Evolutionary conservation across 2,329 filamentous ascomycete genomes (phyloP), one percentile per base, ranked within the genome.

Genomic region (Trichophyton simii): DNA sequence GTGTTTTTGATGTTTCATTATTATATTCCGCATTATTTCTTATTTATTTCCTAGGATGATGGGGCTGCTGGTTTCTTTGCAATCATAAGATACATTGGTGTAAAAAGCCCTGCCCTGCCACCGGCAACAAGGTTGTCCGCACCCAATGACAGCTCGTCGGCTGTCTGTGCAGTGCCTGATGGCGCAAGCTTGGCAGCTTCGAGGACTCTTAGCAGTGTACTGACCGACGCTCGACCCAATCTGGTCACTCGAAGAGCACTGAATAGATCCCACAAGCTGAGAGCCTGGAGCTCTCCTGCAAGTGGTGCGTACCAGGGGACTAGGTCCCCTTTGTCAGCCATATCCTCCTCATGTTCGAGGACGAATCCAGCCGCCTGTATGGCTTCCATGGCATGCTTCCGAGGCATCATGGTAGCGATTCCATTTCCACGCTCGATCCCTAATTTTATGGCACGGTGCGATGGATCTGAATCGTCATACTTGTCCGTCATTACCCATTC

Each of bases 401-500:
- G 82, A 73, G 83, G 88, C 76, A 94, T 89, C 91, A 99, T 96
- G 80, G 96, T 96, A 70, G 90, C 91, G 73, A 99, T 97, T 68
- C 94, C 92, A 71, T 97, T 87, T 70, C 94, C 92, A 72, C 90
- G 86, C 80, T 99, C 94, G 66, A 99, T 99, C 65, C 88, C 91
- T n/a, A 96, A 84, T 66, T 92, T 89, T 72, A 97, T 94, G 73
- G 89, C 84, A 67, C 91, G 87, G 79, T 97, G 92, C 69, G 85
- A 80, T 0, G 89, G 75, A 80, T 96, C 91, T 63, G 87, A 80
- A 72, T 95, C 92, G 78, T 97, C 88, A 77, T 96, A 99, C 25
- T 86, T 79, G 65, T 96, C 91, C 6, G 91, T 97, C 94, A 99
- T 97, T 71, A 97, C 81, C 92, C 94, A 97, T 77, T 99, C 94